Percentiles rank a stretch among this genome's conserved stretches.
phyloP scores from a whole-genome alignment of 768 basidiomycete genomes.

The Termitomyces sp. region DNA sequence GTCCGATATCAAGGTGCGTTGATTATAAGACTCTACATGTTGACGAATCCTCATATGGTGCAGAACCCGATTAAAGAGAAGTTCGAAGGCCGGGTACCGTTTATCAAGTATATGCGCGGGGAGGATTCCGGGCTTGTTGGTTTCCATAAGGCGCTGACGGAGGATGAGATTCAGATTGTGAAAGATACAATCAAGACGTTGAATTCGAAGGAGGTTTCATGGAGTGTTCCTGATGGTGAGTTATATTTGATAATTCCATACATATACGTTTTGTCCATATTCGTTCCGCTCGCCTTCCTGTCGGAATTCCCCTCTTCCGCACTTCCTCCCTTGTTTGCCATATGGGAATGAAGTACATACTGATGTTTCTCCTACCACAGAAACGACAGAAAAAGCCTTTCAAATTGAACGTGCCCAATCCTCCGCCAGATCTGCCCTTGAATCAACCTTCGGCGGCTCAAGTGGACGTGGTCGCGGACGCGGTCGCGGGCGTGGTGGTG shows the following conservation, averaged over 20 bases:
- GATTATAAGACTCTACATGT: background rate
- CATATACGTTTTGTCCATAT: background rate
- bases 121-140: slow-evolving; percentile 51
- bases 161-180: slow-evolving; percentile 70
- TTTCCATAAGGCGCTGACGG: slow-evolving; percentile 63
- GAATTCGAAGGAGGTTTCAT: slow-evolving; percentile 60
- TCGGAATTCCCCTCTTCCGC: background rate
- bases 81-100: slow-evolving; percentile 48
- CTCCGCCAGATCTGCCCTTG: slow-evolving; percentile 53
- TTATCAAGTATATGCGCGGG: slow-evolving; percentile 47
- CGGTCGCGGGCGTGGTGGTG: slow-evolving; percentile 27
- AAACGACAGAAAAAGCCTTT: slow-evolving; percentile 70
- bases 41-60: background rate
- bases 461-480: slow-evolving; percentile 22
- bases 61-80: slow-evolving; percentile 48
- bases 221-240: slow-evolving; percentile 63
- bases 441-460: slow-evolving; percentile 17
- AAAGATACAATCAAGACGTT: slow-evolving; percentile 63
- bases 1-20: slow-evolving; percentile 47
- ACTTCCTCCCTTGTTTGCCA: background rate
- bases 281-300: background rate
- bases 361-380: slow-evolving; percentile 29
- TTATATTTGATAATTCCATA: slow-evolving; percentile 4
- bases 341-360: too few species aligned
- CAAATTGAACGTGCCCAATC: slow-evolving; percentile 72